These are phyloP conservation scores for Cyberlindnera galapagoensis DNA, from an alignment of 805 yeast genomes.

Conservation along the genomic window DNA sequence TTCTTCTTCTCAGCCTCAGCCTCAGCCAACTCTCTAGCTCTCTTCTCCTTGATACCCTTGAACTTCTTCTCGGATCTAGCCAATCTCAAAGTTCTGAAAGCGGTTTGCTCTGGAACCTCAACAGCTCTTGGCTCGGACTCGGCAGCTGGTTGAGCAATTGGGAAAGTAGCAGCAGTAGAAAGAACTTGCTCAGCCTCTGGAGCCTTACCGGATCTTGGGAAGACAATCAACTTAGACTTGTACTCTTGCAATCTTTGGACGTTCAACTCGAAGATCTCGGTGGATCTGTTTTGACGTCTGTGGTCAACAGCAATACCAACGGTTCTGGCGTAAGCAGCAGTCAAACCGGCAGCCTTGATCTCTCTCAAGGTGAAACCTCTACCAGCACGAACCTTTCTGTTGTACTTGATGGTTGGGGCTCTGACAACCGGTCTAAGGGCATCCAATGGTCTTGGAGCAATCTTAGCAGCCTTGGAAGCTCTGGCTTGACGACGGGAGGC, in stretches of 20 bases:
- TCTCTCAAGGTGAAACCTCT: constrained; percentile 98
- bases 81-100: constrained; percentile 91
- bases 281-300: constrained; percentile 98
- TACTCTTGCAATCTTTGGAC: constrained; percentile 95
- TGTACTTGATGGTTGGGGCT: constrained; percentile 98
- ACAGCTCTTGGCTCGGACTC: constrained; percentile 88
- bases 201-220: constrained; percentile 86
- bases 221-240: constrained; percentile 91
- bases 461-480: constrained; percentile 85
- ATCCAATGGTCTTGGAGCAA: constrained; percentile 98
- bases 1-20: constrained; percentile 99
- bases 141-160: constrained; percentile 72
- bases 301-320: constrained; percentile 98
- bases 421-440: constrained; percentile 95
- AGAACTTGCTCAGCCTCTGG: constrained; percentile 75
- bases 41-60: constrained; percentile 96
- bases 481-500: constrained; percentile 94
- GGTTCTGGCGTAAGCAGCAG: constrained; percentile 95
- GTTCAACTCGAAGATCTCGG: constrained; percentile 90
- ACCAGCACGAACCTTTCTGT: constrained; percentile 99
- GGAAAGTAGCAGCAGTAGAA: constrained; percentile 77
- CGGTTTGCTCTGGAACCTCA: constrained; percentile 56
- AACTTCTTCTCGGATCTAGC: constrained; percentile 93
- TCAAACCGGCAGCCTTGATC: constrained; percentile 94
- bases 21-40: constrained; percentile 95